These are phyloP conservation scores for Haematococcus lacustris DNA, from an alignment of 139 green algal genomes.

Conservation along the genomic window DNA sequence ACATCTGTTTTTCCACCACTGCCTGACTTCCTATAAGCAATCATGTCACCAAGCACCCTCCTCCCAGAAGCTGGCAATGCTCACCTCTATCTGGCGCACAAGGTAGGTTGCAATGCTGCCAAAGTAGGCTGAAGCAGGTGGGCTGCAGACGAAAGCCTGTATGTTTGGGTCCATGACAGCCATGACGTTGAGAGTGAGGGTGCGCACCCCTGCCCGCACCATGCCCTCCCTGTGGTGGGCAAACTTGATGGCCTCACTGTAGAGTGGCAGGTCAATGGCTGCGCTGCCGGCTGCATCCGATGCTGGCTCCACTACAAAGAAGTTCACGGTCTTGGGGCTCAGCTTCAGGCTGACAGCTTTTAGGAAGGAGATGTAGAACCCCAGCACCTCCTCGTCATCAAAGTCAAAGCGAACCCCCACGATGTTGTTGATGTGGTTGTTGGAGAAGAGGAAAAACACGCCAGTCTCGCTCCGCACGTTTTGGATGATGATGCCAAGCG, in stretches of 20 bases:
- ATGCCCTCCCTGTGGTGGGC: conserved; percentile 89
- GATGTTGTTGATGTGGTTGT: conserved; percentile 97
- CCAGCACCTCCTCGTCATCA: conserved; percentile 92
- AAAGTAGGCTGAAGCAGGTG: conserved; percentile 57
- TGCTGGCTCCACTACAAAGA: conserved; percentile 82
- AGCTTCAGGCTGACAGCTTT: conserved; percentile 94
- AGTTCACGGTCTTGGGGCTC: conserved; percentile 79
- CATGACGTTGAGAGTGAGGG: conserved; percentile 92
- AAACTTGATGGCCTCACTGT: conserved; percentile 86
- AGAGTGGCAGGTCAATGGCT: conserved; percentile 72
- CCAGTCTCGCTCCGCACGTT: conserved; percentile 86
- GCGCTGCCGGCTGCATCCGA: not conserved
- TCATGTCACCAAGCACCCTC: too few species aligned
- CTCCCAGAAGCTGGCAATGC: too few species aligned
- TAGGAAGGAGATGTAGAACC: conserved; percentile 95
- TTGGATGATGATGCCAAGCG: conserved; percentile 92
- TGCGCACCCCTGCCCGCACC: conserved; percentile 92
- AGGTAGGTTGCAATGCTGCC: conserved; percentile 56
- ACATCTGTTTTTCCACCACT: too few species aligned
- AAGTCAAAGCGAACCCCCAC: conserved; percentile 87
- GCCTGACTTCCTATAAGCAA: too few species aligned
- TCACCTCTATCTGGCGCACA: conserved; percentile 65
- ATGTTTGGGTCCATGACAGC: conserved; percentile 67
- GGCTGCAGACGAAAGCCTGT: conserved; percentile 52
- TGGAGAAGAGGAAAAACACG: conserved; percentile 93